Percentiles rank a stretch among this genome's conserved stretches.
phyloP scores from a whole-genome alignment of 2,329 filamentous ascomycete species.

The Calonectria henricotiae region DNA sequence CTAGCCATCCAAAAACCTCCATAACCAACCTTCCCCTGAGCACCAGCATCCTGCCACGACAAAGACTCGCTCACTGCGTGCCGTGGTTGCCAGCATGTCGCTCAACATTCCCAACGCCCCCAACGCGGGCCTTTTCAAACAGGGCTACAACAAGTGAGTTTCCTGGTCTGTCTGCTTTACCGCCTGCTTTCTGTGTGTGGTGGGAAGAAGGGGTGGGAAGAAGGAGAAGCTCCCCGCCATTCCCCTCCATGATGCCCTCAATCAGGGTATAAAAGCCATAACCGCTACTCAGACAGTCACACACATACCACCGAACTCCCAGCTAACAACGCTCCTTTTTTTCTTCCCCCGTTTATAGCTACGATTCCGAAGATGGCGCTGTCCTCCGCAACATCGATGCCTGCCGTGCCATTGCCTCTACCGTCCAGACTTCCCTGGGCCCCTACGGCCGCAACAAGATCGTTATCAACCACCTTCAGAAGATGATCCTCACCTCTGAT shows the following conservation, averaged over 20 bases:
- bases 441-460: conserved; percentile 99
- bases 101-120: conserved; percentile 96
- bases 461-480: conserved; percentile 99
- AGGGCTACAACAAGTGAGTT: conserved; percentile 93
- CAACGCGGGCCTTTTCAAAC: conserved; percentile 94
- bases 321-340: conserved; percentile 7
- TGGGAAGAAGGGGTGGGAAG: conserved; percentile 30
- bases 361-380: conserved; percentile 98
- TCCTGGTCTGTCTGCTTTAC: conserved; percentile 40
- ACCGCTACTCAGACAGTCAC: not conserved
- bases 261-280: conserved; percentile 23
- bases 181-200: conserved; percentile 37
- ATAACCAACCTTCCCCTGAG: conserved; percentile 36
- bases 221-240: conserved; percentile 49
- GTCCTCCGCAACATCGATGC: conserved; percentile 99
- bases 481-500: conserved; percentile 99
- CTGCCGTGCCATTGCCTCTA: conserved; percentile 94
- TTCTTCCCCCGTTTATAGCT: conserved; percentile 70
- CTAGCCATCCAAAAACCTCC: conserved; percentile 45
- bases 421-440: conserved; percentile 96
- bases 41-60: conserved; percentile 43
- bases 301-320: not conserved
- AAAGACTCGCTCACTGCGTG: conserved; percentile 37
- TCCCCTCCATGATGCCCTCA: conserved; percentile 42
- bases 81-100: conserved; percentile 78